Evolutionary conservation across 2,329 filamentous ascomycete genomes (phyloP).

Genomic region (Diaporthe ampelina): DNA sequence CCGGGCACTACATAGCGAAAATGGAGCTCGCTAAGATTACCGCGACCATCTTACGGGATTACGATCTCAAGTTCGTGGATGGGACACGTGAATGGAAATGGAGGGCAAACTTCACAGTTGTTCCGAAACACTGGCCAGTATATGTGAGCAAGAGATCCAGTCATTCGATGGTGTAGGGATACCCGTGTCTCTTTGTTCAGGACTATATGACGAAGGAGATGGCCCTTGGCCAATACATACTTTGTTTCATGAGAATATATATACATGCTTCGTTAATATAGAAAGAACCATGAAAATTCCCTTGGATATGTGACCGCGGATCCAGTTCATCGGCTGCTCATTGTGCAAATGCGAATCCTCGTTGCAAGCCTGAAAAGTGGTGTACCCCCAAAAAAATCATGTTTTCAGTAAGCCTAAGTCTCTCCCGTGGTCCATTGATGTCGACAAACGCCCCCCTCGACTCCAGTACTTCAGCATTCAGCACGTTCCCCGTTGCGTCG

Average conservation of each 20-base stretch:
- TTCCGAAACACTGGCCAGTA: conserved; percentile 45
- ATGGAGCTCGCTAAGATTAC: conserved; percentile 30
- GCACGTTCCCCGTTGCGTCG: not conserved
- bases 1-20: conserved; percentile 16
- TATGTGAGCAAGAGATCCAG: conserved; percentile 37
- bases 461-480: not conserved
- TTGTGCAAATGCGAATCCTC: not conserved
- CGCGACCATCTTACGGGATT: conserved; percentile 21
- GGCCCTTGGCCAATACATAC: not conserved
- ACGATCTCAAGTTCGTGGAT: conserved; percentile 44
- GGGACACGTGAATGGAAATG: conserved; percentile 46
- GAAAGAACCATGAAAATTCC: not conserved
- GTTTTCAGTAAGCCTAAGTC: not conserved
- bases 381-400: not conserved
- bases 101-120: conserved; percentile 46
- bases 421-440: not conserved
- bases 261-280: not conserved
- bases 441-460: not conserved
- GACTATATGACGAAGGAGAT: not conserved
- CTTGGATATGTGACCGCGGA: not conserved
- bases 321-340: not conserved
- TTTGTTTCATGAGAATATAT: not conserved
- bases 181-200: not conserved
- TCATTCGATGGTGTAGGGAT: not conserved
- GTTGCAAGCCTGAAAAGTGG: not conserved